phyloP scores from a whole-genome alignment of 257 asterid genomes.

The Salvia splendens region DNA sequence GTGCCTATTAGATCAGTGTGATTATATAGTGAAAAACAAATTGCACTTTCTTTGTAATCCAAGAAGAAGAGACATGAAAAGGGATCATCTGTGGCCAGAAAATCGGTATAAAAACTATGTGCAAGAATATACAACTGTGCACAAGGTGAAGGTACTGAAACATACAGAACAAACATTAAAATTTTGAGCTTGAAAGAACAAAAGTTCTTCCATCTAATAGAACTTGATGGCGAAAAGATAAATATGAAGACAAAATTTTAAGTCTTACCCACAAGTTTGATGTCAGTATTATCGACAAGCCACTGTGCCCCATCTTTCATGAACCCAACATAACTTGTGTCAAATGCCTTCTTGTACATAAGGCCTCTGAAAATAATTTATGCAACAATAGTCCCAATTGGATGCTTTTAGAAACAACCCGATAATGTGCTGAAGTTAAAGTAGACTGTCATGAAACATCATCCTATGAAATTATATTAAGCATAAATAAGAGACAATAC shows the following conservation, averaged over 20 bases:
- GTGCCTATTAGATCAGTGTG: not conserved
- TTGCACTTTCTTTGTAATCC: not conserved
- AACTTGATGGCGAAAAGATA: not conserved
- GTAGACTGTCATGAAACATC: not conserved
- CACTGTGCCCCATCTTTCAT: constrained; percentile 94
- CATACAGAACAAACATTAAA: not conserved
- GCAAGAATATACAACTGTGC: not conserved
- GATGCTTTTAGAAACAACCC: not conserved
- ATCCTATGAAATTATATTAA: not conserved
- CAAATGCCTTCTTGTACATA: constrained; percentile 82
- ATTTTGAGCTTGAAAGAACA: constrained; percentile 7
- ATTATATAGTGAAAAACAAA: not conserved
- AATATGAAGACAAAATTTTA: not conserved
- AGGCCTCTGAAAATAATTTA: constrained; percentile 60
- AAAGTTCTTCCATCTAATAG: constrained; percentile 6
- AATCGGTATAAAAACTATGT: not conserved
- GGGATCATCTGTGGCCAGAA: not conserved
- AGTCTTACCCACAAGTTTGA: constrained; percentile 86
- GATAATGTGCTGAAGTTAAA: constrained; percentile 1
- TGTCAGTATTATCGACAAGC: constrained; percentile 93
- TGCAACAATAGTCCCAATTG: not conserved
- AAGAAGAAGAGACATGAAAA: not conserved
- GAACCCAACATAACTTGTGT: constrained; percentile 89
- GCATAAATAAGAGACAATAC: not conserved
- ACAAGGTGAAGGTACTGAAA: not conserved